Percentiles rank a stretch among this genome's conserved stretches.
These are phyloP conservation scores for Priceomyces carsonii DNA, from an alignment of 805 yeast species.

Conservation along the genomic window DNA sequence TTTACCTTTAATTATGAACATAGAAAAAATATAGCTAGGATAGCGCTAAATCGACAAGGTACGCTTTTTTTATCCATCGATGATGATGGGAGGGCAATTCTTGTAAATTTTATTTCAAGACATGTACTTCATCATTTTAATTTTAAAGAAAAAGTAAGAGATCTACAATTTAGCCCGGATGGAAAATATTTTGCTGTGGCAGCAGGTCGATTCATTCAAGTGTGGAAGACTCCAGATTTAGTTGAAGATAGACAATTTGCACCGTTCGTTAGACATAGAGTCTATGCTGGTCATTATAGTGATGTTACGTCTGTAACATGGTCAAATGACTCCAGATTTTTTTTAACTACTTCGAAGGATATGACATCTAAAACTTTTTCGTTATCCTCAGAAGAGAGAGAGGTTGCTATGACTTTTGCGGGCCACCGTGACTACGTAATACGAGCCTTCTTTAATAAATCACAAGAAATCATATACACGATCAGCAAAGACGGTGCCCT, in stretches of 20 bases:
- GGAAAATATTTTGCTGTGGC: conserved; percentile 88
- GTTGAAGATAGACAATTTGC: conserved; percentile 91
- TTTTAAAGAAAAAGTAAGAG: conserved; percentile 76
- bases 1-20: conserved; percentile 93
- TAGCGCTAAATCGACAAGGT: conserved; percentile 82
- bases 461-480: conserved; percentile 89
- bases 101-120: conserved; percentile 80
- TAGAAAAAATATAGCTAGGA: conserved; percentile 73
- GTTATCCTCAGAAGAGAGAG: conserved; percentile 60
- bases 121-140: conserved; percentile 92
- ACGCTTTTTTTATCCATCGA: conserved; percentile 83
- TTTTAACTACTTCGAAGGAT: conserved; percentile 85
- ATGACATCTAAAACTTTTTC: conserved; percentile 86
- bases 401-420: conserved; percentile 80
- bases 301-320: conserved; percentile 79
- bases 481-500: conserved; percentile 94
- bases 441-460: conserved; percentile 81
- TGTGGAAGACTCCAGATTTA: conserved; percentile 87
- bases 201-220: conserved; percentile 76
- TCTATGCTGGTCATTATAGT: conserved; percentile 90
- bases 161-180: conserved; percentile 82
- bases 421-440: conserved; percentile 92
- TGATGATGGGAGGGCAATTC: conserved; percentile 88
- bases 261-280: conserved; percentile 88
- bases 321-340: conserved; percentile 89